Conservation (phyloP, 164 flowering plant species). For the Chimonanthus praecox region DNA sequence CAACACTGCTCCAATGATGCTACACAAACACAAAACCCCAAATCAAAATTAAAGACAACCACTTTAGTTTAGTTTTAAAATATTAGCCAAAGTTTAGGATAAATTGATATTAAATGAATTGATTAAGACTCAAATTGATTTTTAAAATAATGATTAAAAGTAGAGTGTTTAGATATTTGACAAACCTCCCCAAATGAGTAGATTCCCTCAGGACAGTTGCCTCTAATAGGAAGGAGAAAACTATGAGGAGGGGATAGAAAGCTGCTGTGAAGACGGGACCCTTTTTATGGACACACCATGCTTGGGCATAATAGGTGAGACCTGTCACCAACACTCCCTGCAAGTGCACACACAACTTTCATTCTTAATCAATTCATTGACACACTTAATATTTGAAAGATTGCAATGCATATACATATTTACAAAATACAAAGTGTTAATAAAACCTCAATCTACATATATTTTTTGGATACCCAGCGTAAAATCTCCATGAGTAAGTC, state of each 20-base stretch:
- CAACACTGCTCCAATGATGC: background rate
- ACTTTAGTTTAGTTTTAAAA: background rate
- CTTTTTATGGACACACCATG: background rate
- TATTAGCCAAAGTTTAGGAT: too few species aligned
- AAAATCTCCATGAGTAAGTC: too few species aligned
- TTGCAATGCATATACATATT: too few species aligned
- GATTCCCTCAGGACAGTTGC: background rate
- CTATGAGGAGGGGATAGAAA: background rate
- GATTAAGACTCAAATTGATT: too few species aligned
- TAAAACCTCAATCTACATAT: too few species aligned
- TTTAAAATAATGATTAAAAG: too few species aligned
- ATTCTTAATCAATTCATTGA: background rate
- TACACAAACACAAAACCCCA: background rate
- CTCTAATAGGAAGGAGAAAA: background rate
- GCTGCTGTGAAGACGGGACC: background rate
- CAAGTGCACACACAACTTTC: background rate
- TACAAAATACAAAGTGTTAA: too few species aligned
- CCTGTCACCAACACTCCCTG: background rate
- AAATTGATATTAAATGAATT: too few species aligned
- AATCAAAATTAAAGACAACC: background rate
- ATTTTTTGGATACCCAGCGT: too few species aligned
- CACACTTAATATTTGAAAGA: too few species aligned
- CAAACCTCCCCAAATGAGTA: background rate
- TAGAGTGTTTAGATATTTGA: background rate
- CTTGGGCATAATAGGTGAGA: background rate